phyloP scores from a whole-genome alignment of 257 asterid genomes.

The Ilex aquifolium region DNA sequence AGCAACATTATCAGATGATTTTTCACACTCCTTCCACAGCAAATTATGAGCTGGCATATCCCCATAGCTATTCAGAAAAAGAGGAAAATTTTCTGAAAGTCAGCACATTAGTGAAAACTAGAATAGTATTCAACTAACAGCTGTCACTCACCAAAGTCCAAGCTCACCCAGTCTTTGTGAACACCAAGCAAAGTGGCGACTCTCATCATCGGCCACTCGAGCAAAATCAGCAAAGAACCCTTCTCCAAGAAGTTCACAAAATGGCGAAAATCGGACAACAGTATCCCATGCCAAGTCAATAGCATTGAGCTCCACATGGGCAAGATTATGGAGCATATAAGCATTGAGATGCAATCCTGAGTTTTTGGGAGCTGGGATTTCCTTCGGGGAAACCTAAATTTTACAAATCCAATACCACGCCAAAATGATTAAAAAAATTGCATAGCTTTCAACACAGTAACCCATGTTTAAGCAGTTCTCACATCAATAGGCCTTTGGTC shows the following conservation, averaged over 20 bases:
- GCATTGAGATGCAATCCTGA: conserved; percentile 83
- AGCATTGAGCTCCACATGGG: conserved; percentile 94
- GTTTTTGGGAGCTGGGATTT: conserved; percentile 71
- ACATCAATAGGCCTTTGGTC: no score
- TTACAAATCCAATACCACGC: background rate
- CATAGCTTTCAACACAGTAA: background rate
- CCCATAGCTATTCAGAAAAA: conserved; percentile 51
- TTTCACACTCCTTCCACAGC: conserved; percentile 93
- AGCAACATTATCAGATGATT: conserved; percentile 71
- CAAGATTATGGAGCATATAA: conserved; percentile 92
- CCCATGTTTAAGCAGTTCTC: background rate
- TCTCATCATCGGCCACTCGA: conserved; percentile 94
- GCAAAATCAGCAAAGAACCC: conserved; percentile 96
- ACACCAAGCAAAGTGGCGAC: conserved; percentile 96
- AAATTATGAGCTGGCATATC: conserved; percentile 94
- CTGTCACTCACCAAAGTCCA: conserved; percentile 61
- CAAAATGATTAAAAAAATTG: no score
- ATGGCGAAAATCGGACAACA: conserved; percentile 85
- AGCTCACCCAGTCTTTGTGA: conserved; percentile 84
- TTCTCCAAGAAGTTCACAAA: conserved; percentile 57
- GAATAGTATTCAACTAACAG: conserved; percentile 2
- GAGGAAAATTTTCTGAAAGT: conserved; percentile 13
- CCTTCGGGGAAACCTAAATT: conserved; percentile 78
- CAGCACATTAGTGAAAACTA: conserved; percentile 12
- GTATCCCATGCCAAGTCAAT: conserved; percentile 99